Evolutionary conservation across 805 yeast genomes (phyloP), one percentile per base, ranked within the genome.

Genomic region (Clavispora asparagi): DNA sequence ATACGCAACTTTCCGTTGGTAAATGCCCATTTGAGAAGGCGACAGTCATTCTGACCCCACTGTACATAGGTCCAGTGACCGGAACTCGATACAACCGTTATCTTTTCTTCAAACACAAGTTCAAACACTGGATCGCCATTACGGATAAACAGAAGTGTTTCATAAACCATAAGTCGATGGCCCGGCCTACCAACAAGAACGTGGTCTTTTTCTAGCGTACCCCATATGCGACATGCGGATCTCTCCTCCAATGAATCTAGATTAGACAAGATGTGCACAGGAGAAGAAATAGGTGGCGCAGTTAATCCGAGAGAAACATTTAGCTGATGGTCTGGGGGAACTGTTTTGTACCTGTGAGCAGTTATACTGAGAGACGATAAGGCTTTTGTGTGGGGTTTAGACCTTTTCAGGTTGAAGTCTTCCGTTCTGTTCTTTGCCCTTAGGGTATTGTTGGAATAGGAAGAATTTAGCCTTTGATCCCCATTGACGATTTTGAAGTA

Each of bases 401-500:
- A 8, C 7, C n/a, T 40, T 35, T 32, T 32, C 9, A 7, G 17
- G 25, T 33, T 7, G 16, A 33, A 33, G 13, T 33, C 7, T 4
- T 33, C 25, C n/a, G 37, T 33, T 16, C 37, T 7, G 12, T 13
- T 6, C 25, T 33, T 33, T 6, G 37, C 37, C 37, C 37, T 33
- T 16, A 33, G 16, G 6, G 25, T 33, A 38, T 59, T 67, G 48
- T 67, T 68, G 43, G 65, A 65, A 48, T 68, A 64, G 27, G 49
- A 33, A 28, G 51, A 42, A 31, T 54, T 50, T 43, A 31, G 46
- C 14, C 50, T 44, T 40, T 42, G 54, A 40, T 52, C 61, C 1
- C 73, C 74, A 40, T 68, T 68, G 10, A 57, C 52, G 19, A 68
- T 60, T 43, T 62, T 61, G 57, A 68, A 68, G 51, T 67, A 68